Conservation (phyloP, 306 rosid genomes). For the Dalbergia oliveri region DNA sequence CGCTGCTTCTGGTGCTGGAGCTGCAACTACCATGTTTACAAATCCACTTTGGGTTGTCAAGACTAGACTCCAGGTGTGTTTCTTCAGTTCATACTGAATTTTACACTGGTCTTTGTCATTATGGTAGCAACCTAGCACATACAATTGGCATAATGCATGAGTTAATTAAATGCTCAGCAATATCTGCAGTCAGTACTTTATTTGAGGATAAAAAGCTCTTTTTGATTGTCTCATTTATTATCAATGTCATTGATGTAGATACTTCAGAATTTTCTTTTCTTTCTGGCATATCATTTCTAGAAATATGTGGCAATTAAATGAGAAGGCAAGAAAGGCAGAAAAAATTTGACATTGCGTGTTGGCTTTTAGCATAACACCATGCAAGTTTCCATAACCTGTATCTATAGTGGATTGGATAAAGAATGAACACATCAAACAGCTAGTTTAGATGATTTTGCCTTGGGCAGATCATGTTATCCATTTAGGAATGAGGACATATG, state of each 20-base stretch:
- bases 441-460: constrained; percentile 5
- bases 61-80: constrained; percentile 86
- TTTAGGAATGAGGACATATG: background rate
- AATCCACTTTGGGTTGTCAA: constrained; percentile 97
- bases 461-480: constrained; percentile 19
- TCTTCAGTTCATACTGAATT: constrained; percentile 41
- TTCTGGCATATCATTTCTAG: constrained; percentile 41
- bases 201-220: constrained; percentile 5
- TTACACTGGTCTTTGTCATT: constrained; percentile 16
- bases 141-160: constrained; percentile 24
- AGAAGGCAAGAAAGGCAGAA: background rate
- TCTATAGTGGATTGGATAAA: constrained; percentile 8
- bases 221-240: background rate
- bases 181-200: background rate
- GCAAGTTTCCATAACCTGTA: constrained; percentile 28
- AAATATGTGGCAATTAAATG: constrained; percentile 26
- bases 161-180: background rate
- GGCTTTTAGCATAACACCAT: constrained; percentile 27
- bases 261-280: background rate
- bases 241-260: background rate
- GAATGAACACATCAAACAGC: background rate
- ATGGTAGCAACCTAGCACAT: constrained; percentile 18
- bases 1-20: constrained; percentile 96
- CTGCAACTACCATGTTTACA: constrained; percentile 79
- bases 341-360: constrained; percentile 29